A percentile compares a stretch with the other conserved stretches of the same genome.
Conservation (phyloP, 805 yeast genomes). For the Saccharomyces paradoxus region DNA sequence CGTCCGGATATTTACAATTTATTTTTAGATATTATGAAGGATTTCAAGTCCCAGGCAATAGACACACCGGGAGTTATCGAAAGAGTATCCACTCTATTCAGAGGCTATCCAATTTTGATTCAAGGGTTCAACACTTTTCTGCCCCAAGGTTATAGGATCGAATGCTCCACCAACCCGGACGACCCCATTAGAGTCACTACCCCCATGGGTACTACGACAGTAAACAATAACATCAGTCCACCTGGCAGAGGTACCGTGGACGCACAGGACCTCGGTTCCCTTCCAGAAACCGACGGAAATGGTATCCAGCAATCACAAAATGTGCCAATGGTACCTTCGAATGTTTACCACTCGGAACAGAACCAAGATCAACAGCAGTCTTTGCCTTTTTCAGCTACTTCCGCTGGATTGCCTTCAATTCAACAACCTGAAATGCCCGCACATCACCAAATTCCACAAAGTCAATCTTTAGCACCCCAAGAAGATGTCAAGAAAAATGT, state of each 20-base stretch:
- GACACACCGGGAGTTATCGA: slow-evolving; percentile 99
- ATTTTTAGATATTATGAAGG: slow-evolving; percentile 96
- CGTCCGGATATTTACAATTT: slow-evolving; percentile 95
- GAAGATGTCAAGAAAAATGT: slow-evolving; percentile 28
- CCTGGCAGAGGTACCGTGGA: background rate
- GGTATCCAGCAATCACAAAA: background rate
- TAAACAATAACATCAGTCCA: background rate
- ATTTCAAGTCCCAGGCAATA: slow-evolving; percentile 89
- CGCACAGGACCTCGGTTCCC: background rate
- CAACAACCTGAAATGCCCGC: slow-evolving; percentile 5
- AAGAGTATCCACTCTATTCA: slow-evolving; percentile 80
- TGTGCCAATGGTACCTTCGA: background rate
- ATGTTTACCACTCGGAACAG: background rate
- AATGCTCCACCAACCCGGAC: slow-evolving; percentile 79
- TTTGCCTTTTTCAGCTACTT: background rate
- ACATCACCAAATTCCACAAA: slow-evolving; percentile 2
- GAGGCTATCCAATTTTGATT: slow-evolving; percentile 87
- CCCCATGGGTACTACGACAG: slow-evolving; percentile 56
- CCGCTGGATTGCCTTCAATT: background rate
- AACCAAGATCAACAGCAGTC: background rate
- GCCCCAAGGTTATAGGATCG: slow-evolving; percentile 93
- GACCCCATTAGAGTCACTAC: slow-evolving; percentile 94
- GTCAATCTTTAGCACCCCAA: slow-evolving; percentile 3
- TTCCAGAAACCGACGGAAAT: background rate
- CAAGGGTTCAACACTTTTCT: slow-evolving; percentile 96